Base-by-base conservation (phyloP, 2,329 filamentous ascomycete genomes). In the Penicillium expansum region DNA sequence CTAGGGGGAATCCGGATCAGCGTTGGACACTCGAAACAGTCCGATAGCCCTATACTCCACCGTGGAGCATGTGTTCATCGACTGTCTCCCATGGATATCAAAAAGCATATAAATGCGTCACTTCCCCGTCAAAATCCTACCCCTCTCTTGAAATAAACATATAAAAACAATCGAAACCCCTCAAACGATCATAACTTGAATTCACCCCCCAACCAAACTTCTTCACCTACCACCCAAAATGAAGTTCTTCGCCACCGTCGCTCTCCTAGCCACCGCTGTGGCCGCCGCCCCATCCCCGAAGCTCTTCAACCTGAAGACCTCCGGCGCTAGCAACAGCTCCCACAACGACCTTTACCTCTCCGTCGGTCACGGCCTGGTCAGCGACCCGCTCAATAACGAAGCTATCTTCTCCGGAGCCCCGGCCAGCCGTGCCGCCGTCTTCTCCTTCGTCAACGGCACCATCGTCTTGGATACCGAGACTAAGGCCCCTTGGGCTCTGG, bases 191-290 rank as follows among this genome's bases (percentile, higher is more conserved):
- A n/a, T n/a, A n/a, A n/a, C n/a, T n/a, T n/a, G n/a, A n/a, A n/a
- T n/a, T n/a, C n/a, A n/a, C n/a, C n/a, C n/a, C 32, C 13, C 24
- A 24, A 41, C 6, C 10, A 5, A 38, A 18, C 29, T 32, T 35
- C 16, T 33, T 20, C 22, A 22, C 5, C 16, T 16, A 43, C 29
- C 14, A 45, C 16, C 29, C 59, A 65, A 50, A 52, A 71, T 72
- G 69, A 69, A 69, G 39, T 58, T 71, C 51, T 48, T 72, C 57
- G 47, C 61, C 44, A 62, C 67, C 14, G 52, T 72, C 47, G 63
- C 68, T 47, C 53, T 72, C 42, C 53, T 74, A 22, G 64, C 67
- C 50, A 66, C 69, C 45, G 52, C 66, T 27, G 67, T 63, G 38
- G 51, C 61, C 11, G 69, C 71, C 39, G 62, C 54, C 51, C 70